Evolutionary conservation across 495 filamentous ascomycete genomes (phyloP), one percentile per base, ranked within the genome.

Genomic region (Podospora fimiseda): DNA sequence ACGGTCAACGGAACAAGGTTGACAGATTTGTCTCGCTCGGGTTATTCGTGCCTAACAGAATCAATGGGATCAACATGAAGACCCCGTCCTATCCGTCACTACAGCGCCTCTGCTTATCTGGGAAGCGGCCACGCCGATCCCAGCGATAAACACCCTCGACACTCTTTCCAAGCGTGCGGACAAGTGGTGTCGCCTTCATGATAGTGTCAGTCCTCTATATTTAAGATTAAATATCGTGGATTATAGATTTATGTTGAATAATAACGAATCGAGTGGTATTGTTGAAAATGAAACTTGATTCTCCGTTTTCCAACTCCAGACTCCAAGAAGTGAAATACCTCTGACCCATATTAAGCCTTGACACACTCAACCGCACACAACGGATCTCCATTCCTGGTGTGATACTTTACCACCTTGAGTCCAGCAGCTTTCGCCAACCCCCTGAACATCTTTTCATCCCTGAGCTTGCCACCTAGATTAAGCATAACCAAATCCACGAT

Each of bases 401-500:
- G 46, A 19, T 57, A 66, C 4, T 48, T 48, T 20, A 57, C 57
- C 30, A 64, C 43, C 44, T 21, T 57, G 40, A 68, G 16, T 3
- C 65, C 65, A 1, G 65, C 63, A 7, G 33, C 30, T 2, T 19
- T 11, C 0, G 49, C 57, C 22, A 66, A n/a, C 7, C 60, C 50
- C 6, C 40, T 36, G 23, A 52, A 60, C 38, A 44, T 59, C 39
- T 48, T 58, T 43, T 60, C 43, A 9, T 66, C 62, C 18, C 65
- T 47, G 27, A 68, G 15, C 55, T 66, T 68, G 2, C 65, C 63
- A 2, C 65, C 65, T 7, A 68, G 19, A 9, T 61, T 66, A 20
- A 66, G 20, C 65, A 68, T 68, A 19, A 62, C 53, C 30, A 62
- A 16, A n/a, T 68, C 65, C n/a, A 66, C 60, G 2, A 61, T 44